A percentile compares a stretch with the other conserved stretches of the same genome.
These are phyloP conservation scores for Penicillium fuscoglaucum DNA, from an alignment of 2,329 filamentous ascomycete genomes.

Conservation along the genomic window DNA sequence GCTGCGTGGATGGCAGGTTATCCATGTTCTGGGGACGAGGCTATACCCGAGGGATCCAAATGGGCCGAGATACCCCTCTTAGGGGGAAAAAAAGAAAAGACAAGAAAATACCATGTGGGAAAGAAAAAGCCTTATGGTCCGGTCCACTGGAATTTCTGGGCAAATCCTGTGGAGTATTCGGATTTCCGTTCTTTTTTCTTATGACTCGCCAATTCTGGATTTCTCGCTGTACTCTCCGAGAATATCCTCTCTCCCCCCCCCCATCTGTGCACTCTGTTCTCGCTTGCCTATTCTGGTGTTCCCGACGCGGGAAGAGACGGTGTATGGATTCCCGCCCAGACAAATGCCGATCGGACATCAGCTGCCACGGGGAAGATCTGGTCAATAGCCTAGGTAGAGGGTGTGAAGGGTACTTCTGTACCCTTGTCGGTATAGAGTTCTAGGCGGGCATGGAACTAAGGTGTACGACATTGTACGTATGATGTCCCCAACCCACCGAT, in stretches of 20 bases:
- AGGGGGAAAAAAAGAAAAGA: too few relatives aligned
- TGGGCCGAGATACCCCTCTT: too few relatives aligned
- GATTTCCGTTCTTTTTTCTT: background rate
- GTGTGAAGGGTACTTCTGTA: background rate
- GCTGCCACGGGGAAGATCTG: slow-evolving; percentile 4
- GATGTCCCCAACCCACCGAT: slow-evolving; percentile 5
- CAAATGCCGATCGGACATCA: slow-evolving; percentile 26
- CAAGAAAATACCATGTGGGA: too few relatives aligned
- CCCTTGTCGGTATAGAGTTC: background rate
- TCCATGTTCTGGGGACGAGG: slow-evolving; percentile 5
- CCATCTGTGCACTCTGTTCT: slow-evolving; percentile 1
- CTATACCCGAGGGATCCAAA: slow-evolving; percentile 11
- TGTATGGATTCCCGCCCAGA: slow-evolving; percentile 16
- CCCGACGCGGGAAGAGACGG: slow-evolving; percentile 20
- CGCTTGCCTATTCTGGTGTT: slow-evolving; percentile 25
- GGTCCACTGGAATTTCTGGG: slow-evolving; percentile 1
- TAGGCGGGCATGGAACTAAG: background rate
- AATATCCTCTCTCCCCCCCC: background rate
- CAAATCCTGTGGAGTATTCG: background rate
- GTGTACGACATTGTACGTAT: background rate
- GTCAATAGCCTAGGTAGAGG: slow-evolving; percentile 1
- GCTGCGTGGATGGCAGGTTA: slow-evolving; percentile 3
- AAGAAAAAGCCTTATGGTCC: slow-evolving; percentile 5
- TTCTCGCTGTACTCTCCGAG: slow-evolving; percentile 6
- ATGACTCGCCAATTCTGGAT: background rate